Conservation (phyloP, 1,284 basidiomycete genomes). For the Bondarzewia mesenterica region DNA sequence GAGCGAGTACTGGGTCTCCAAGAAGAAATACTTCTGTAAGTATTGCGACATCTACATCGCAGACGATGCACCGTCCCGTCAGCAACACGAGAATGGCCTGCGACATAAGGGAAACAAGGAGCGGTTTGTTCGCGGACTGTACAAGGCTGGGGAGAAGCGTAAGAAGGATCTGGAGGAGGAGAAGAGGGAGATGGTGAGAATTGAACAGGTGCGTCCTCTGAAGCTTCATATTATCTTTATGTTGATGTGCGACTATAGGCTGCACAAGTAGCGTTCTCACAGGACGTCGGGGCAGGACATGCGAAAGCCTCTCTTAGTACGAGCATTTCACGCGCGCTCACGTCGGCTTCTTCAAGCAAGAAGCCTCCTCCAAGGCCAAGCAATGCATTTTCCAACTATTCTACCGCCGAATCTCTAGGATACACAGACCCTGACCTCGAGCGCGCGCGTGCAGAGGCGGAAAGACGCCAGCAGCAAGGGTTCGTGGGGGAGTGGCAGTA, state of each 20-base stretch:
- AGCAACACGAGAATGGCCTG: constrained; percentile 90
- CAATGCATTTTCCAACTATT: constrained; percentile 79
- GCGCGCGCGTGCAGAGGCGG: constrained; percentile 46
- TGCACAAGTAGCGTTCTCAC: constrained; percentile 65
- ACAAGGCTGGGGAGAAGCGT: constrained; percentile 86
- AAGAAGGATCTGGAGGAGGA: constrained; percentile 85
- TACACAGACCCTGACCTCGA: constrained; percentile 68
- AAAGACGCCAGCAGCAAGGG: constrained; percentile 56
- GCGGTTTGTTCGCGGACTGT: constrained; percentile 84
- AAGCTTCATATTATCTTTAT: not conserved
- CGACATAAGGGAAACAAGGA: constrained; percentile 94
- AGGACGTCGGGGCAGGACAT: constrained; percentile 62
- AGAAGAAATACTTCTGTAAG: constrained; percentile 79
- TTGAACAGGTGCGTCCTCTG: constrained; percentile 69
- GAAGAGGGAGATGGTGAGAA: constrained; percentile 76
- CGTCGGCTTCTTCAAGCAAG: constrained; percentile 24
- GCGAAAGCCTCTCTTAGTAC: constrained; percentile 35
- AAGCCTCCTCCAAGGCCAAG: constrained; percentile 47
- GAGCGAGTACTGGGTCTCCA: constrained; percentile 84
- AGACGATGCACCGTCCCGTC: constrained; percentile 87
- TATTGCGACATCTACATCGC: constrained; percentile 90
- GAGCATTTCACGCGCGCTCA: constrained; percentile 24
- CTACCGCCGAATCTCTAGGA: constrained; percentile 78
- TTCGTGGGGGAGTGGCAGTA: constrained; percentile 81
- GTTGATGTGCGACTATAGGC: constrained; percentile 34